phyloP scores from a whole-genome alignment of 805 yeast species.

The Monosporozyma aquatica region DNA sequence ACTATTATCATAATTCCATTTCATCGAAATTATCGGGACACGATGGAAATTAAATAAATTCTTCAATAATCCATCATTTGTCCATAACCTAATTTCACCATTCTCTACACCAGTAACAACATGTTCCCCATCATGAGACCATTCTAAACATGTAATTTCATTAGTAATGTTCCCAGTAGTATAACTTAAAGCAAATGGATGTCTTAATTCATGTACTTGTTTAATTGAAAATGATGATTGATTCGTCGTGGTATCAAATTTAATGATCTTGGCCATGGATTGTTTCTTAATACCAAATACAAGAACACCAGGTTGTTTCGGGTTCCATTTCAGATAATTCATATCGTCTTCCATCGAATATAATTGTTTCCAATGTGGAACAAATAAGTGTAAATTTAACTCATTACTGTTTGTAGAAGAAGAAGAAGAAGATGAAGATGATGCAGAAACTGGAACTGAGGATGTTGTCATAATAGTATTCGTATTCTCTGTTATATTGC shows the following conservation, averaged over 20 bases:
- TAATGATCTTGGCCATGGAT: slow-evolving; percentile 39
- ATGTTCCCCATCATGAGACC: slow-evolving; percentile 60
- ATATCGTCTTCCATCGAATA: slow-evolving; percentile 32
- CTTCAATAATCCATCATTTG: slow-evolving; percentile 54
- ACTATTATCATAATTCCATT: slow-evolving; percentile 53
- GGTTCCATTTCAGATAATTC: slow-evolving; percentile 49
- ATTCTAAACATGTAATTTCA: slow-evolving; percentile 35
- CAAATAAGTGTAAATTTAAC: neutral
- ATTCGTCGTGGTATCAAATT: slow-evolving; percentile 22
- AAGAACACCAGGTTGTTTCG: slow-evolving; percentile 35
- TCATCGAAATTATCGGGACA: slow-evolving; percentile 44
- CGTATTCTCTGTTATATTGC: too few relatives aligned
- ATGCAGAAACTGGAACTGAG: too few relatives aligned
- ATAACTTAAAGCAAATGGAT: slow-evolving; percentile 27
- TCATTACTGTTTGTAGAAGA: too few relatives aligned
- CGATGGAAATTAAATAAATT: slow-evolving; percentile 46
- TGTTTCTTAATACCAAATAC: slow-evolving; percentile 46
- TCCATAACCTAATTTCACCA: slow-evolving; percentile 79
- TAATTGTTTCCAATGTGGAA: slow-evolving; percentile 9
- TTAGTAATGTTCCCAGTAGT: slow-evolving; percentile 15
- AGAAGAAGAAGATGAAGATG: too few relatives aligned
- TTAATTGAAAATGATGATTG: neutral
- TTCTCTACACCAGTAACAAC: slow-evolving; percentile 55
- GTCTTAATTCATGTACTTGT: slow-evolving; percentile 23
- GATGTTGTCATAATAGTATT: too few relatives aligned